Base-by-base conservation (phyloP, 805 yeast genomes). In the Candida quercuum region DNA sequence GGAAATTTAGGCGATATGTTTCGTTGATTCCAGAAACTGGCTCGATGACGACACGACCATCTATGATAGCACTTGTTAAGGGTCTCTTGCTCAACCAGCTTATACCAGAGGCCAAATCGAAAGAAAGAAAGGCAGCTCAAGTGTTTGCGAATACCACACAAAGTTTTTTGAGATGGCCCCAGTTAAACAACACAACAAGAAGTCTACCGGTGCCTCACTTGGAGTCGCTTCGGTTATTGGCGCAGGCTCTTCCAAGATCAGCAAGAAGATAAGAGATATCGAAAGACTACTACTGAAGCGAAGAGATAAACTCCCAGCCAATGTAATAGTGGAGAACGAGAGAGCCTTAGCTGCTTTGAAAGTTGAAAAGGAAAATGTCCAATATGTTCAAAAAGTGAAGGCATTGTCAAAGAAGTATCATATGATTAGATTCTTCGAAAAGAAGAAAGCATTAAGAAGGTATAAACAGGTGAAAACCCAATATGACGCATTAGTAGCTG, bases 351-450 rank as follows among this genome's bases (percentile, higher is more conserved):
- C 73, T 33, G 86, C 86, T 2, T 61, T 83, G 43, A 67, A 72
- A 35, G 60, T 67, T 5, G 88, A 85, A 52, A 64, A 84, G 38
- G 65, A 65, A 33, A 66, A 67, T 28, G 72, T 75, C 14, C 68
- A 71, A 42, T 43, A 59, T 27, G 61, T 61, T 22, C 62, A 66
- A 33, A 69, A 65, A 46, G 72, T 74, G 14, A 72, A 69, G 45
- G 68, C 72, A 37, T 62, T 68, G 28, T 76, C 86, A 11, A 73
- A 78, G 48, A 85, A 81, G 62, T 93, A 93, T 58, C 96, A 87
- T 56, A 88, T 87, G 89, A 87, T 93, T 34, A 74, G 91, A 47
- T 93, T 93, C 56, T 86, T 93, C 45, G 98, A 89, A 60, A 77
- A 73, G 54, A 86, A 87, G 64, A 89, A 88, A 69, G 93, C 96